Base-by-base conservation (phyloP, 2,329 filamentous ascomycete species). In the Orbilia blumenaviensis region DNA sequence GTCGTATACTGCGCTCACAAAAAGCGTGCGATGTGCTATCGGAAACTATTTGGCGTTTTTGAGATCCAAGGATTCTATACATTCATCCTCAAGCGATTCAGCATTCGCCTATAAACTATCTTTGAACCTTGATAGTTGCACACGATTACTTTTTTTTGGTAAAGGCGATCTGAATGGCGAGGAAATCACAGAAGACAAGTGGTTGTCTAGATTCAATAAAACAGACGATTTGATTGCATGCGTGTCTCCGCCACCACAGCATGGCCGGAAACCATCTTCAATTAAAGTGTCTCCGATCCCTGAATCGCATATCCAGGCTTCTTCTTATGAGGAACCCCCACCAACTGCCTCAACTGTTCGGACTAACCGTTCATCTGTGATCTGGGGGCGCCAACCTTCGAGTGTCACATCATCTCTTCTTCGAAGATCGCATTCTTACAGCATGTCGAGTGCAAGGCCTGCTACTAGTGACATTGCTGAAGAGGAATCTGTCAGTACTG, bases 41-140 rank as follows among this genome's bases (percentile, higher is more conserved):
- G 72, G 64, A 0, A 77, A 77, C 25, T 77, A 77, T 29, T 36
- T 77, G 18, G 72, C 72, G 0, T 77, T 77, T 36, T 21, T 77
- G n/a, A 60, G 72, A 62, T 77, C 72, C 16, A 77, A 71, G 21
- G 72, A 77, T 25, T 77, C 72, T 27, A 77, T 77, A 44, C 72
- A 77, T 32, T 61, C 50, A 9, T 69, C 72, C 2, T 77, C 72
- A n/a, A 60, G 54, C 10, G 72, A 77, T 56, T 77, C 72, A 12
- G 72, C 72, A 5, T 62, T 71, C 14, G 64, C 66, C 6, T 77
- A 77, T 41, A 52, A 50, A n/a, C 27, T 77, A 3, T 77, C 72
- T 4, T 34, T 77, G 5, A 69, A 77, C n/a, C 32, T 77, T 23
- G 72, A 77, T 27, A 77, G 64, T 41, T 77, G 64, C 16, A 71